Evolutionary conservation across 2,329 filamentous ascomycete species (phyloP).

Genomic region (Aspergillus glaucus): DNA sequence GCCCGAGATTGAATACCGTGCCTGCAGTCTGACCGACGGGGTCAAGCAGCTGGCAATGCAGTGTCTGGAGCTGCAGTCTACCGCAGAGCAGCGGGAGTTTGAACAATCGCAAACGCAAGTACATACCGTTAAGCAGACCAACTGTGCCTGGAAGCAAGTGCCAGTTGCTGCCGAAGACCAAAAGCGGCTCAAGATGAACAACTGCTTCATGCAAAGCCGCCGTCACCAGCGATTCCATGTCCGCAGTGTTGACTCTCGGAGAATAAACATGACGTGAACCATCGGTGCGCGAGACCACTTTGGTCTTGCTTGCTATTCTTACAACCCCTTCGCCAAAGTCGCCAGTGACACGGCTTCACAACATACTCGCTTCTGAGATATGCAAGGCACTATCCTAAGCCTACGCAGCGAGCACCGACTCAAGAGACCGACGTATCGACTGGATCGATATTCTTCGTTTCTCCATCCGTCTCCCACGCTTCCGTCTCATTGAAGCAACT

Average conservation of each 20-base stretch:
- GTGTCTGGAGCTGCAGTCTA: slow-evolving; percentile 31
- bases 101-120: slow-evolving; percentile 15
- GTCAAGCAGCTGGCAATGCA: slow-evolving; percentile 35
- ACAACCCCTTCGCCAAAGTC: no score
- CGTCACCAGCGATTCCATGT: slow-evolving; percentile 13
- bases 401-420: no score
- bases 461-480: no score
- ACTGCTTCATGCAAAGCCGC: slow-evolving; percentile 12
- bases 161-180: slow-evolving; percentile 31
- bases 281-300: neutral
- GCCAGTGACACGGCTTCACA: no score
- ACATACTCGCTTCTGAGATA: no score
- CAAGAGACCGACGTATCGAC: no score
- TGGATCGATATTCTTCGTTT: no score
- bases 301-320: neutral
- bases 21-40: slow-evolving; percentile 30
- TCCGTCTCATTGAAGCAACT: no score
- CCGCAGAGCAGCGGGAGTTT: slow-evolving; percentile 18
- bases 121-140: slow-evolving; percentile 22
- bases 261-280: slow-evolving; percentile 15
- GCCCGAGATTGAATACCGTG: slow-evolving; percentile 37
- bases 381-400: no score
- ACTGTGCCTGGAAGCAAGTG: slow-evolving; percentile 26
- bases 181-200: slow-evolving; percentile 13
- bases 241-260: slow-evolving; percentile 9